A percentile compares a stretch with the other conserved stretches of the same genome.
Conservation (phyloP, 495 filamentous ascomycete genomes). For the Evansstolkia leycettana region DNA sequence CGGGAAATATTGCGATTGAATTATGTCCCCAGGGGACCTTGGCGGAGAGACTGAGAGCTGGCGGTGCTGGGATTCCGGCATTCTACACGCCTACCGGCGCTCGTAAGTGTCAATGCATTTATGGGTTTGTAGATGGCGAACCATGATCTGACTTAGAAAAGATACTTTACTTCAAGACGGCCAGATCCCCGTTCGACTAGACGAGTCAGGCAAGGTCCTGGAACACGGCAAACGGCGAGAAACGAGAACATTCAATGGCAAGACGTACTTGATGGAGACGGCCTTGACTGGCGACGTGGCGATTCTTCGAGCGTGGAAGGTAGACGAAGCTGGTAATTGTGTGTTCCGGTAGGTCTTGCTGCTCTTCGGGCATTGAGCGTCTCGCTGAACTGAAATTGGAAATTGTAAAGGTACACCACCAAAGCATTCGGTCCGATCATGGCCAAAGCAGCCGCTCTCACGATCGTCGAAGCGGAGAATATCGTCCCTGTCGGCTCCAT, state of each 20-base stretch:
- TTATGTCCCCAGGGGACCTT: conserved; percentile 83
- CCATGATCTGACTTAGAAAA: conserved; percentile 2
- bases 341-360: conserved; percentile 60
- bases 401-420: conserved; percentile 28
- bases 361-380: background rate
- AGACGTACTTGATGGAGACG: conserved; percentile 76
- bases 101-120: conserved; percentile 26
- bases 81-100: conserved; percentile 85
- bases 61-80: conserved; percentile 78
- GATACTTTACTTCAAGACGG: conserved; percentile 72
- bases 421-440: conserved; percentile 72
- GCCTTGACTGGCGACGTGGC: conserved; percentile 77
- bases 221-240: conserved; percentile 65
- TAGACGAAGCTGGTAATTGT: conserved; percentile 77
- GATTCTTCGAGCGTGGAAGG: conserved; percentile 80
- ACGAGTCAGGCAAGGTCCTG: conserved; percentile 59
- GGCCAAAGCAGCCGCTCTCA: conserved; percentile 75
- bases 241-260: conserved; percentile 73
- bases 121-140: too few species aligned
- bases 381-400: background rate
- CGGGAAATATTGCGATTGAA: conserved; percentile 72
- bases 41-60: conserved; percentile 72
- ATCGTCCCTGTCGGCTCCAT: conserved; percentile 80
- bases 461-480: conserved; percentile 86
- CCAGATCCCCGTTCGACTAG: conserved; percentile 66